Evolutionary conservation across 2,329 filamentous ascomycete genomes (phyloP).

Genomic region (Fusarium coicis): DNA sequence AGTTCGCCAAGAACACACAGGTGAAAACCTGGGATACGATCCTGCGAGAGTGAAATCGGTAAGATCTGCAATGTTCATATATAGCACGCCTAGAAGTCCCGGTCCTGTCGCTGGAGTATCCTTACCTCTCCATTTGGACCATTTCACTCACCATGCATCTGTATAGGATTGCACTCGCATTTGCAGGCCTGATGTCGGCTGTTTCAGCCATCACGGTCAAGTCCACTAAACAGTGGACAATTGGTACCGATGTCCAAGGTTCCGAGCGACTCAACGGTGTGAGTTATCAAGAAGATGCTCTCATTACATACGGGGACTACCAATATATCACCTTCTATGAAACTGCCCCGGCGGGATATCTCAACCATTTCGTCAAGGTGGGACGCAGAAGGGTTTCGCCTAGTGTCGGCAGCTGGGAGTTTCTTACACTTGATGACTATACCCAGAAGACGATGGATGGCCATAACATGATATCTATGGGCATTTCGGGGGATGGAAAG

Average conservation of each 20-base stretch:
- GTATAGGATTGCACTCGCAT: background rate
- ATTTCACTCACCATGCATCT: constrained; percentile 1
- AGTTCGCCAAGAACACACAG: background rate
- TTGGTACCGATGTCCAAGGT: constrained; percentile 29
- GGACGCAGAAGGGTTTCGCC: constrained; percentile 19
- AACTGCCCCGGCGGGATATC: constrained; percentile 18
- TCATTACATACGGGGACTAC: constrained; percentile 28
- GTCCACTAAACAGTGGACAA: constrained; percentile 22
- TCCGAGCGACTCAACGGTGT: constrained; percentile 31
- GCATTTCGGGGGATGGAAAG: constrained; percentile 31
- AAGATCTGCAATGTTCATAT: too few relatives aligned
- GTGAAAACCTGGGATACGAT: background rate
- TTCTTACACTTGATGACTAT: constrained; percentile 22
- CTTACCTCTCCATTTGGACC: too few relatives aligned
- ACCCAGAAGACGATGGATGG: constrained; percentile 33
- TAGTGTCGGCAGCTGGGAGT: constrained; percentile 10
- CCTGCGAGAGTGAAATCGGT: background rate
- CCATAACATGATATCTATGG: constrained; percentile 36
- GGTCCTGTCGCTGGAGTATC: rapidly evolving
- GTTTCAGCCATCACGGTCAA: constrained; percentile 15
- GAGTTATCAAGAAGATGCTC: constrained; percentile 31
- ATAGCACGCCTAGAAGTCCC: background rate
- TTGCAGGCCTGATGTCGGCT: background rate
- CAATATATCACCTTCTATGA: constrained; percentile 35
- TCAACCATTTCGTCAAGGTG: constrained; percentile 21